These are phyloP conservation scores for Salix brachista DNA, from an alignment of 345 rosid species.

Conservation along the genomic window DNA sequence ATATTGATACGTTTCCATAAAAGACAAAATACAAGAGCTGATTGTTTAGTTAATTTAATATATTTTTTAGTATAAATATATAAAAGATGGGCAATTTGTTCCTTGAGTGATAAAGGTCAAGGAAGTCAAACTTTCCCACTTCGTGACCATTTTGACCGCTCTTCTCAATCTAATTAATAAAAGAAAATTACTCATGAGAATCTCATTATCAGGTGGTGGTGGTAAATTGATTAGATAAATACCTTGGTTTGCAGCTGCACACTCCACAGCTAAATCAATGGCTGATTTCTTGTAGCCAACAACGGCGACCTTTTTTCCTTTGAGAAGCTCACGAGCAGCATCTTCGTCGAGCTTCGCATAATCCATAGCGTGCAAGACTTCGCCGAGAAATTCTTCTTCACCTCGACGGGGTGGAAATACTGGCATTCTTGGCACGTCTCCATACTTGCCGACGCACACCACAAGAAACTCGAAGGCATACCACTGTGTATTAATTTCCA, in stretches of 20 bases:
- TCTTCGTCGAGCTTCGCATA: conserved; percentile 42
- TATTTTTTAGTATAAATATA: no score
- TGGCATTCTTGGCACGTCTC: conserved; percentile 44
- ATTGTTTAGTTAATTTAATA: no score
- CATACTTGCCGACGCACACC: conserved; percentile 52
- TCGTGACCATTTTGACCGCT: not conserved
- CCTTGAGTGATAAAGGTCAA: not conserved
- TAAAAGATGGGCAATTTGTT: no score
- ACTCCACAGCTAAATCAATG: conserved; percentile 56
- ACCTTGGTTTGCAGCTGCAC: conserved; percentile 59
- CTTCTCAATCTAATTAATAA: not conserved
- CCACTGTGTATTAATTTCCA: conserved; percentile 24
- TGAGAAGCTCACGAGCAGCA: conserved; percentile 26
- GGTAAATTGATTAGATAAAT: not conserved
- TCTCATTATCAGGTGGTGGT: no score
- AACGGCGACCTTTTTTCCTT: conserved; percentile 48
- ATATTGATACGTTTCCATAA: no score
- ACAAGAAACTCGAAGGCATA: conserved; percentile 44
- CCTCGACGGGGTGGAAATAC: conserved; percentile 38
- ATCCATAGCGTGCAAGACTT: conserved; percentile 49
- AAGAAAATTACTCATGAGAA: not conserved
- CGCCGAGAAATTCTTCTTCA: conserved; percentile 35
- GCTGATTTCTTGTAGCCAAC: conserved; percentile 57
- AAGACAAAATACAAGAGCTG: no score
- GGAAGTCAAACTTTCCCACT: not conserved